Base-by-base conservation (phyloP, 225 moss, liverwort and hornwort species). In the Asterella californica region DNA sequence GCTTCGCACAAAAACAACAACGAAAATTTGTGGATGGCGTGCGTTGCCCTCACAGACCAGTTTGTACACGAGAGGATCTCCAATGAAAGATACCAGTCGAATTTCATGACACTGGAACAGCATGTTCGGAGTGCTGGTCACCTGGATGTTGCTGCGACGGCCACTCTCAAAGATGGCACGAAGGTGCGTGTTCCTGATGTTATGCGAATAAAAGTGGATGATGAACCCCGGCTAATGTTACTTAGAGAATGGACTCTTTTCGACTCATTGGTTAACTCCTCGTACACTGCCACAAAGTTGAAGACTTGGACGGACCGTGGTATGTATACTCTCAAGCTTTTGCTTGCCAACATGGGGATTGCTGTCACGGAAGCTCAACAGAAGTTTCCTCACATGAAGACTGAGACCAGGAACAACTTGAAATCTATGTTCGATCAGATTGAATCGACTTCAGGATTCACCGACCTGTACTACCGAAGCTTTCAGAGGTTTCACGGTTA, bases 241-340 rank as follows among this genome's bases (percentile, higher is more conserved):
- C 88, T 97, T n/a, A 80, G 93, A 52, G 97, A 97, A 79, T 97
- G 97, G 97, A 97, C 91, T 71, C 82, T 97, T 15, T 97, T 91
- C 25, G 94, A 97, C 37, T 93, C 97, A 32, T 92, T 97, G 93
- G 57, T 88, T 83, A 92, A 90, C 50, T 99, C 99, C 22, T 91
- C 91, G 17, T 99, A 91, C 67, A 93, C 93, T 0, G 93, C 95
- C 11, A 90, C 93, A 8, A 95, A 99, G 86, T 79, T 95, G 30
- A 92, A 90, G 90, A 92, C 95, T 11, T 95, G 93, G 95, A 95
- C 95, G 61, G 94, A 93, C 61, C 82, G 73, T 21, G 95, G 99
- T 27, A 78, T 91, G 83, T 91, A 90, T 48, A 70, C 85, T 0
- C 90, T 97, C 77, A 91, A 94, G 89, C 92, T 91, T 32, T 78